phyloP scores from a whole-genome alignment of 257 asterid species.

The Solanum neorickii region DNA sequence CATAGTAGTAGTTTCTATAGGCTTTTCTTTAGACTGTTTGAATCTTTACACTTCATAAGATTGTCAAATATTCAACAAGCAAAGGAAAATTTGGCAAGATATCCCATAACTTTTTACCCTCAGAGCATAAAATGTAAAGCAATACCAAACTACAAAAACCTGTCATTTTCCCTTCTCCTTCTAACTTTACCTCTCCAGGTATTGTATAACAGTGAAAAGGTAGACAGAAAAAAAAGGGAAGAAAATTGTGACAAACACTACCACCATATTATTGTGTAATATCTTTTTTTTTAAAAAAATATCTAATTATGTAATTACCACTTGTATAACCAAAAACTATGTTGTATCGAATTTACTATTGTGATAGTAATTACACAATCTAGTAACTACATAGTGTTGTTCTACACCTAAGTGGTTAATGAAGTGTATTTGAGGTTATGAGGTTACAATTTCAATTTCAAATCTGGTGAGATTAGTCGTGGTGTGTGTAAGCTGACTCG shows the following conservation, averaged over 20 bases:
- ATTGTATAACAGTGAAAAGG: conserved; percentile 34
- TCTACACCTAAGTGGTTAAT: neutral
- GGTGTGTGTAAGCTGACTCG: neutral
- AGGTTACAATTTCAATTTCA: neutral
- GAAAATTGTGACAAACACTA: neutral
- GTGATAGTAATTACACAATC: neutral
- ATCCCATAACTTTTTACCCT: conserved; percentile 4
- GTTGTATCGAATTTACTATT: neutral
- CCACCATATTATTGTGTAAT: neutral
- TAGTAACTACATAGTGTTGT: neutral
- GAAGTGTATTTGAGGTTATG: neutral
- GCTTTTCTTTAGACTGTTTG: conserved; percentile 13
- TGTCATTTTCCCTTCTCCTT: neutral
- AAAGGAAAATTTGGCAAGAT: neutral
- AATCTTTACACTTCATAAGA: conserved; percentile 3
- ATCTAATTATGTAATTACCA: neutral
- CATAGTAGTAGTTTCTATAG: neutral
- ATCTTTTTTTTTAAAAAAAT: neutral
- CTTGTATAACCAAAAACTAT: neutral
- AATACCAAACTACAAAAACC: neutral
- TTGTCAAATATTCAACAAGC: conserved; percentile 6
- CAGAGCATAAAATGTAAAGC: neutral
- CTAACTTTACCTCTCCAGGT: conserved; percentile 17
- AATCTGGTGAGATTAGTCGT: neutral
- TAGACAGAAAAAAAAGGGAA: conserved; percentile 9